These are phyloP conservation scores for Paratinospora sagittata DNA, from an alignment of 164 flowering plant species.

Conservation along the genomic window DNA sequence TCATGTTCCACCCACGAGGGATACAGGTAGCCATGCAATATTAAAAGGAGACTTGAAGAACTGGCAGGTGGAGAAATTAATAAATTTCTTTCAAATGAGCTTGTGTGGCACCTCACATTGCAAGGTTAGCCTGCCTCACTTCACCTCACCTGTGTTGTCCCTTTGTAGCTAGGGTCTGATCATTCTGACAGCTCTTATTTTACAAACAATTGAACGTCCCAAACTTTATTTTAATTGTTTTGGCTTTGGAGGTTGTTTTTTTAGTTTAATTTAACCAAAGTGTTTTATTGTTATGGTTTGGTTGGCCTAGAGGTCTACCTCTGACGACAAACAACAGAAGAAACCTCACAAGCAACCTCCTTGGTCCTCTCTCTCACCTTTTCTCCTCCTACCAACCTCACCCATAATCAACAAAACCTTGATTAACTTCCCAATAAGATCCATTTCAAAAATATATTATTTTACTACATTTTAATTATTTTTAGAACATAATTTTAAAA, in stretches of 20 bases:
- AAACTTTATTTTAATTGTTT: neutral
- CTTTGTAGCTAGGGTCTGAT: neutral
- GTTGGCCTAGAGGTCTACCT: conserved; percentile 1
- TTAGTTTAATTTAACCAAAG: no score
- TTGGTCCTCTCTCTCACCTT: neutral
- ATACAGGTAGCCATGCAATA: neutral
- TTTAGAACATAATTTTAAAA: no score
- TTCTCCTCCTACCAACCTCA: neutral
- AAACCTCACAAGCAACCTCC: neutral
- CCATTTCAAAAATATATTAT: no score
- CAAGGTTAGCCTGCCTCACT: neutral
- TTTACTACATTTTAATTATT: no score
- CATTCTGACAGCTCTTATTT: neutral
- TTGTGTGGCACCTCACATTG: neutral
- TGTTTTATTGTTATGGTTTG: neutral
- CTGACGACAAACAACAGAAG: conserved; percentile 1
- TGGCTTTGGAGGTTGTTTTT: neutral
- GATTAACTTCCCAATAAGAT: no score
- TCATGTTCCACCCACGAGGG: neutral
- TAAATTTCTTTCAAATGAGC: neutral
- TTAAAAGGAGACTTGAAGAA: neutral
- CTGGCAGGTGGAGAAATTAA: neutral
- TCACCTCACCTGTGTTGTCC: neutral
- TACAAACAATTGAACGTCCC: neutral
- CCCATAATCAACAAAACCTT: no score